Evolutionary conservation across 495 filamentous ascomycete genomes (phyloP).

Genomic region (Talaromyces ruber): DNA sequence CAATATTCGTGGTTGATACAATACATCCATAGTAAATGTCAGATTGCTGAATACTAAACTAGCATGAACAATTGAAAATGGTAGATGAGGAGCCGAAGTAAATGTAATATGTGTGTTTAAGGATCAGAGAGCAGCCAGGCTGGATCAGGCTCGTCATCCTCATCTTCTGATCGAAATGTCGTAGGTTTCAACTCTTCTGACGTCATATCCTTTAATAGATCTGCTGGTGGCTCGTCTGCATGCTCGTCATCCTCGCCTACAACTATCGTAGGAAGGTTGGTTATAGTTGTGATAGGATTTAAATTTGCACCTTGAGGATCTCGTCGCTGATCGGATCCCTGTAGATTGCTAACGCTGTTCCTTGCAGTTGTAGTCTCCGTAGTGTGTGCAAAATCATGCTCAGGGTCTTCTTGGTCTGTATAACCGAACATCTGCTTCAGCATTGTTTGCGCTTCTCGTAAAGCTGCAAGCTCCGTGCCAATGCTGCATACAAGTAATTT

Average conservation of each 20-base stretch:
- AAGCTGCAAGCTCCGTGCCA: constrained; percentile 80
- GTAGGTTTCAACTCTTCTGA: constrained; percentile 11
- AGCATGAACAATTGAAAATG: too few species aligned
- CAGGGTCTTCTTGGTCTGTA: background rate
- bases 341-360: background rate
- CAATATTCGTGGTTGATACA: background rate
- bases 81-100: background rate
- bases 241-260: constrained; percentile 2
- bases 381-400: background rate
- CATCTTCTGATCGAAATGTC: constrained; percentile 25
- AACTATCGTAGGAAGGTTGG: background rate
- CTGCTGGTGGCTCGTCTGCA: constrained; percentile 26
- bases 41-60: background rate
- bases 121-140: constrained; percentile 34
- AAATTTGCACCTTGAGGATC: background rate
- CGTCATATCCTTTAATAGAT: constrained; percentile 27
- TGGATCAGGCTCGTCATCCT: constrained; percentile 42
- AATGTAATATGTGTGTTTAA: background rate
- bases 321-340: background rate
- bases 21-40: background rate
- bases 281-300: background rate
- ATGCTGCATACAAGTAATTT: constrained; percentile 82
- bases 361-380: background rate
- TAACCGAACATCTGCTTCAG: constrained; percentile 44
- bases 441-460: constrained; percentile 59